Base-by-base conservation (phyloP, 495 filamentous ascomycete species). In the Aspergillus olivimuriae region DNA sequence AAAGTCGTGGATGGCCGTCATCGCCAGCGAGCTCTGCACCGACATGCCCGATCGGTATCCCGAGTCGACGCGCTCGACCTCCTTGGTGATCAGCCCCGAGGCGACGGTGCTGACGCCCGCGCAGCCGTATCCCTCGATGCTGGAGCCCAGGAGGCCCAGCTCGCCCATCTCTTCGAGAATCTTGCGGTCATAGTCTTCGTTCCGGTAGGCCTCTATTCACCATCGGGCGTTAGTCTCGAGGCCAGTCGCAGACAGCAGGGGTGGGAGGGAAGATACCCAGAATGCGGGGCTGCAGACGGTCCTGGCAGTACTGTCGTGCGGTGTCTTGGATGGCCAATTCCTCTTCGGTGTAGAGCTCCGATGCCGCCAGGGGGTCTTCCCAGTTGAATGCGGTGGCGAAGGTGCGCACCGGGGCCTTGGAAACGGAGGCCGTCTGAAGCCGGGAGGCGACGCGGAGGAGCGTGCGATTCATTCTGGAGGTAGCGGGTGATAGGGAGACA, bases 141-240 rank as follows among this genome's bases (percentile, higher is more conserved):
- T 94, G 35, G 92, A 84, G 22, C 92, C 92, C 9, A 98, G 72
- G 0, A 98, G 76, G 24, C 92, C 92, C 12, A 98, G 69, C 53
- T 94, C 89, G 45, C 92, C 92, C 92, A 98, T 98, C 67, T 98
- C 92, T 56, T 79, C 75, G 17, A 97, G 76, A 36, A 98, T 95
- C 45, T 80, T 77, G 42, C 76, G 76, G 63, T 98, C 92, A 64
- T 91, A 98, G 58, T 94, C 58, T 64, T 98, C 92, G 47, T 91
- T 84, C 51, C 92, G 80, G 68, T 96, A 96, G 48, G 92, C 94
- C 69, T 97, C 92, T 96, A 51, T 2, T 16, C 12, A n/a, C n/a
- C n/a, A n/a, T n/a, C n/a, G n/a, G n/a, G n/a, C n/a, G n/a, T n/a
- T n/a, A n/a, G 23, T 22, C 4, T 30, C 30, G 6, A 30, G 18